Evolutionary conservation across 2,329 filamentous ascomycete species (phyloP).

Genomic region (Aspergillus pseudoglaucus): DNA sequence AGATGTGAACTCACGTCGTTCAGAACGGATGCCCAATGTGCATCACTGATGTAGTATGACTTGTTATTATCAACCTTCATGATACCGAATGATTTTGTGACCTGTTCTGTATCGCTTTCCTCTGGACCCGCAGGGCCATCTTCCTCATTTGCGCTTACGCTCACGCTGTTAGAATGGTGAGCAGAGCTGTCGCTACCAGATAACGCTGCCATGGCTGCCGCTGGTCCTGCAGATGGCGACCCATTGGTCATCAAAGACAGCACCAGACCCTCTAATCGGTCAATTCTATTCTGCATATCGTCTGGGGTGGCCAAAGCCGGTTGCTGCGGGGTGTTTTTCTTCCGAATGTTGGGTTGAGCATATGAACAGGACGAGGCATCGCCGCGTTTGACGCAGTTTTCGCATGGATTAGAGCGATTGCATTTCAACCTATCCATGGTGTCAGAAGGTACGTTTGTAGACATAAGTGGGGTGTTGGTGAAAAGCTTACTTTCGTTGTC

Average conservation of each 20-base stretch:
- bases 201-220: conserved; percentile 55
- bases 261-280: conserved; percentile 86
- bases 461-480: conserved; percentile 9
- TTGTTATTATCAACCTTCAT: conserved; percentile 76
- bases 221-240: conserved; percentile 52
- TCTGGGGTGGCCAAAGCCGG: conserved; percentile 61
- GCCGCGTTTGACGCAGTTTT: conserved; percentile 87
- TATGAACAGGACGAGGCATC: conserved; percentile 80
- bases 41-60: conserved; percentile 73
- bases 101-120: conserved; percentile 64
- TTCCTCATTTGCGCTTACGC: conserved; percentile 46
- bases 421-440: conserved; percentile 64
- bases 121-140: conserved; percentile 50
- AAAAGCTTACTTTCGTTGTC: conserved; percentile 72
- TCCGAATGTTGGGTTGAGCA: conserved; percentile 60
- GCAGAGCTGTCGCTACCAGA: conserved; percentile 37
- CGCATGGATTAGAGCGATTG: conserved; percentile 83
- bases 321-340: conserved; percentile 58
- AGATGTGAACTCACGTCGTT: conserved; percentile 50
- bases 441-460: not conserved
- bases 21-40: conserved; percentile 76
- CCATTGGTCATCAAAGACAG: conserved; percentile 91
- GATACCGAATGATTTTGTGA: conserved; percentile 68
- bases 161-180: conserved; percentile 29
- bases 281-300: conserved; percentile 98